Base-by-base conservation (phyloP, 1,284 basidiomycete species). In the Naganishia cerealis region DNA sequence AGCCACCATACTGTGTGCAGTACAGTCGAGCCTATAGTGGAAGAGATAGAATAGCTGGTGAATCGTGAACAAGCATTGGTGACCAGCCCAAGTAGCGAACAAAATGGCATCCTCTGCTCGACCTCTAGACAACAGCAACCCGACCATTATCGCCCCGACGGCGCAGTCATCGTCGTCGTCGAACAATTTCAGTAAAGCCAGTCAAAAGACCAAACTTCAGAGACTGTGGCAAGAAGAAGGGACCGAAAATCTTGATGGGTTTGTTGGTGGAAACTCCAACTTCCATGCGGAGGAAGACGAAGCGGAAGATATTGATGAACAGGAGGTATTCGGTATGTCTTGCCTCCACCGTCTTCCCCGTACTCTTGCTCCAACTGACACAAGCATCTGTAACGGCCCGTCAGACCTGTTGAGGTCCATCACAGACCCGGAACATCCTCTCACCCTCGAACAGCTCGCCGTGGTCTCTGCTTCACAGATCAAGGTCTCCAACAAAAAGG, bases 381-480 rank as follows among this genome's bases (percentile, higher is more conserved):
- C 38, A n/a, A n/a, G 29, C n/a, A 42, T 36, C 12, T 43, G 48
- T 59, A 72, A 72, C 57, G 62, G 9, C 13, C 42, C 21, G 16
- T n/a, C 71, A 94, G 92, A 98, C 73, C 86, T 99, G 13, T 89
- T 99, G 63, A 86, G 94, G 57, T 90, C 88, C 2, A 96, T 99
- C 67, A 90, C 90, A 61, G 96, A 99, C 76, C 96, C 96, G 1
- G 96, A 99, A 79, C 94, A 99, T 80, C 92, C 5, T 3, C 84
- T 90, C 72, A 91, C 90, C n/a, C 86, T 99, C 40, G 96, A 99
- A 78, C 92, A 98, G 76, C 88, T 99, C 15, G 90, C 92, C 21
- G 95, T 99, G 36, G 94, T 99, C 46, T 94, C 92, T 54, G 87
- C 88, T 4, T 87, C 90, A 15, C 94, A 99, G 76, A 90, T 98